Conservation (phyloP, 2,329 filamentous ascomycete species). For the Trichoderma brevicompactum region DNA sequence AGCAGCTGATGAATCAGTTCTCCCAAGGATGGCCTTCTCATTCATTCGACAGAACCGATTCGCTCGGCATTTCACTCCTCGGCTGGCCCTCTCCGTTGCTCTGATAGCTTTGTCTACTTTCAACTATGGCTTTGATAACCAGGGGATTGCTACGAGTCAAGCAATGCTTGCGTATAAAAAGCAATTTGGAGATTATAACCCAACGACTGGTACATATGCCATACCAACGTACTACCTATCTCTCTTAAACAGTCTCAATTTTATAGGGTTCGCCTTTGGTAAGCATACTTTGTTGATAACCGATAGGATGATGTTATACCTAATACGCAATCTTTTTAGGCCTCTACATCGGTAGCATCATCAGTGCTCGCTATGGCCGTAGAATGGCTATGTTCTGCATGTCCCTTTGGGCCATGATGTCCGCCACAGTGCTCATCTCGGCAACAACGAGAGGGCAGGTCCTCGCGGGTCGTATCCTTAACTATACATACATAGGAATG, state of each 20-base stretch:
- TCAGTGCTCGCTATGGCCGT: constrained; percentile 19
- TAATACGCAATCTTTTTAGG: background rate
- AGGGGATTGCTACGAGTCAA: constrained; percentile 21
- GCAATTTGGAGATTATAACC: constrained; percentile 20
- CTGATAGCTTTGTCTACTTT: constrained; percentile 19
- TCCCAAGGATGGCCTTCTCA: background rate
- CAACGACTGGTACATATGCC: constrained; percentile 12
- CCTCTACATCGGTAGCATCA: constrained; percentile 12
- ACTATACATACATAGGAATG: constrained; percentile 23
- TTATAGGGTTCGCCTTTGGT: constrained; percentile 18
- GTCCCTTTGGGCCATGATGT: constrained; percentile 24
- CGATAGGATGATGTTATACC: background rate
- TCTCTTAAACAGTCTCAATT: constrained; percentile 19
- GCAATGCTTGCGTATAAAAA: constrained; percentile 22
- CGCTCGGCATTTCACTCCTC: constrained; percentile 12
- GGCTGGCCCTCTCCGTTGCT: constrained; percentile 11
- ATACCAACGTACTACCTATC: constrained; percentile 20
- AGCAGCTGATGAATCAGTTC: background rate
- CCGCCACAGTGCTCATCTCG: constrained; percentile 20
- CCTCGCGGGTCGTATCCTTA: constrained; percentile 21
- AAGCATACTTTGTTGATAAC: background rate
- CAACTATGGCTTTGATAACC: constrained; percentile 25
- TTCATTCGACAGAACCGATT: constrained; percentile 22
- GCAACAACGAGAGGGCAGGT: constrained; percentile 16
- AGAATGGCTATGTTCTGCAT: constrained; percentile 25